Evolutionary conservation across 441 rosid species (phyloP).

Genomic region (Melastoma candidum): DNA sequence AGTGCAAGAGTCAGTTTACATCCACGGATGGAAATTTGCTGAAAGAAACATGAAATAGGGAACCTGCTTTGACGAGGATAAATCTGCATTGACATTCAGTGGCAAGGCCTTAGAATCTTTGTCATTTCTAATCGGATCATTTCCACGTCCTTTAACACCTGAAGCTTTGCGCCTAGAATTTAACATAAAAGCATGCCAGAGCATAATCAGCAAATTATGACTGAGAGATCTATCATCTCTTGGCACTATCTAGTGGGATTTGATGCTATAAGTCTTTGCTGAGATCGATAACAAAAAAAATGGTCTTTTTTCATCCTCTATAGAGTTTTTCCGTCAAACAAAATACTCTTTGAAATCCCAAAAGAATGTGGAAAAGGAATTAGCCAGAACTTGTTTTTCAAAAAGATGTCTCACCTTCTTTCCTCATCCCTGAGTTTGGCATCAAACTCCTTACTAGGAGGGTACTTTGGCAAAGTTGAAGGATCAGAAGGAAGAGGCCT

Average conservation of each 20-base stretch:
- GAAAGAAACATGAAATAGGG: background rate
- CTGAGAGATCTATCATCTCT: too few species aligned
- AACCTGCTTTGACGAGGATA: conserved; percentile 48
- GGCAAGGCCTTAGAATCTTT: conserved; percentile 50
- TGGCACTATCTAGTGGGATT: too few species aligned
- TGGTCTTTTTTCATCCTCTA: too few species aligned
- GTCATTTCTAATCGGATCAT: conserved; percentile 26
- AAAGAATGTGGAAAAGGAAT: too few species aligned
- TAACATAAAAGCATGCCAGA: too few species aligned
- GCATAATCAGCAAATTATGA: too few species aligned
- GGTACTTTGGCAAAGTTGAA: conserved; percentile 71
- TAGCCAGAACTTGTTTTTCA: conserved; percentile 2
- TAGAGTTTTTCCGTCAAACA: too few species aligned
- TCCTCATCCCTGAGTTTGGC: conserved; percentile 59
- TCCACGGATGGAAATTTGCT: too few species aligned
- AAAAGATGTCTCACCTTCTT: conserved; percentile 37
- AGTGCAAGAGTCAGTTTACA: too few species aligned
- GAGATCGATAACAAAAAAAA: too few species aligned
- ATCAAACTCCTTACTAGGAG: conserved; percentile 78
- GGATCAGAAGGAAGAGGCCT: conserved; percentile 75
- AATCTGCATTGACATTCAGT: conserved; percentile 64
- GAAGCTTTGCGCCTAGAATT: conserved; percentile 41
- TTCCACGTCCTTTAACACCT: conserved; percentile 30
- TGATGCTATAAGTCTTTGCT: too few species aligned
- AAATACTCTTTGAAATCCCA: too few species aligned